A percentile compares a stretch with the other conserved stretches of the same genome.
Conservation (phyloP, 495 filamentous ascomycete genomes). For the Oleoguttula mirabilis region DNA sequence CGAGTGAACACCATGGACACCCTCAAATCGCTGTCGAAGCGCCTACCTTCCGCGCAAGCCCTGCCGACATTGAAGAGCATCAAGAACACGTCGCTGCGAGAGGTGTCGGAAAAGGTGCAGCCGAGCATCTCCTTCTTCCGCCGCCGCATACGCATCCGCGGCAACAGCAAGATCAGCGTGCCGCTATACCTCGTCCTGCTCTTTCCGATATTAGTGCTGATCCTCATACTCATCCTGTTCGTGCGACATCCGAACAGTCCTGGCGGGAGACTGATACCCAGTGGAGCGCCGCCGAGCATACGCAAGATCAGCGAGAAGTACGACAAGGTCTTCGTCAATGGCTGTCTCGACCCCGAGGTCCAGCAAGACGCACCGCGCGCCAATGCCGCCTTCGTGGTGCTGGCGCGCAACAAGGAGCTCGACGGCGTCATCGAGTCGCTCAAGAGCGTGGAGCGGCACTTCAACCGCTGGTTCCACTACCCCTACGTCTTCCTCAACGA, state of each 20-base stretch:
- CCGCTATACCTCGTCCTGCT: constrained; percentile 85
- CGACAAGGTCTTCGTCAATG: constrained; percentile 90
- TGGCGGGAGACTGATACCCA: constrained; percentile 74
- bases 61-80: constrained; percentile 49
- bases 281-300: constrained; percentile 81
- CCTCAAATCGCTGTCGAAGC: constrained; percentile 37
- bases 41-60: constrained; percentile 48
- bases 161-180: constrained; percentile 88
- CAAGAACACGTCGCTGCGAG: constrained; percentile 21
- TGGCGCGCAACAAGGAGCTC: constrained; percentile 92
- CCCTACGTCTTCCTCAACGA: constrained; percentile 99
- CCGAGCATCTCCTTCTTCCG: constrained; percentile 72
- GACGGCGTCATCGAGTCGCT: constrained; percentile 92
- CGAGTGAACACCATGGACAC: constrained; percentile 22
- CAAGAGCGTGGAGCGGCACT: constrained; percentile 96
- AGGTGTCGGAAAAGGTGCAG: constrained; percentile 40
- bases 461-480: constrained; percentile 98
- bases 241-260: constrained; percentile 76
- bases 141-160: constrained; percentile 79
- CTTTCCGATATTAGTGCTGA: constrained; percentile 83
- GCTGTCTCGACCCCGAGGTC: constrained; percentile 61
- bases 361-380: constrained; percentile 53
- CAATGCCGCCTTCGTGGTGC: constrained; percentile 91
- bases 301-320: constrained; percentile 96
- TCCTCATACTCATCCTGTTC: constrained; percentile 83